phyloP scores from a whole-genome alignment of 2,329 filamentous ascomycete species.

The Trichoderma polysporum region DNA sequence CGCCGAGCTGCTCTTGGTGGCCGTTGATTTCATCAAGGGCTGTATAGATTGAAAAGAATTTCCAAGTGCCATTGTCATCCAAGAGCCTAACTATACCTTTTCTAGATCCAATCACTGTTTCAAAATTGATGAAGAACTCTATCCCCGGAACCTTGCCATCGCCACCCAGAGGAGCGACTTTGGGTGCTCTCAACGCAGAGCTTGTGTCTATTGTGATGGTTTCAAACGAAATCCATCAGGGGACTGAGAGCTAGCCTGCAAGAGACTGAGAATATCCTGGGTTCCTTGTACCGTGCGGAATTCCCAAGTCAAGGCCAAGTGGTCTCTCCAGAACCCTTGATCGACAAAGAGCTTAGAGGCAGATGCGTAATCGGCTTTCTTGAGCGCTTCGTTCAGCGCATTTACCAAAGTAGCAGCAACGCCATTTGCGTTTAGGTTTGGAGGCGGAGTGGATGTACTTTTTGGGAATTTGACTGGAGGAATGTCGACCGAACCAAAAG shows the following conservation, averaged over 20 bases:
- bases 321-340: slow-evolving; percentile 58
- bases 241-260: slow-evolving; percentile 34
- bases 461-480: slow-evolving; percentile 45
- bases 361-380: slow-evolving; percentile 34
- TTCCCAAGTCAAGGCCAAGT: slow-evolving; percentile 57
- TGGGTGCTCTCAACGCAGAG: slow-evolving; percentile 45
- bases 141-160: slow-evolving; percentile 52
- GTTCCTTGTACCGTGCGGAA: slow-evolving; percentile 51
- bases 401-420: slow-evolving; percentile 41
- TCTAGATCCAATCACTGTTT: slow-evolving; percentile 54
- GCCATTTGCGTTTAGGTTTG: slow-evolving; percentile 35
- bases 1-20: slow-evolving; percentile 49
- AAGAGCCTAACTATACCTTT: slow-evolving; percentile 56
- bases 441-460: slow-evolving; percentile 23
- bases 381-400: slow-evolving; percentile 43
- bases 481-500: slow-evolving; percentile 54
- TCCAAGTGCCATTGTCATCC: slow-evolving; percentile 50
- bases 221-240: slow-evolving; percentile 42
- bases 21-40: slow-evolving; percentile 54
- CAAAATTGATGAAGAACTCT: slow-evolving; percentile 55
- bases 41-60: slow-evolving; percentile 64
- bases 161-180: slow-evolving; percentile 48
- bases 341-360: slow-evolving; percentile 42
- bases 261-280: slow-evolving; percentile 40
- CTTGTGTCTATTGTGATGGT: slow-evolving; percentile 47